Evolutionary conservation across 1,284 basidiomycete species (phyloP).

Genomic region (Boletus smithii): DNA sequence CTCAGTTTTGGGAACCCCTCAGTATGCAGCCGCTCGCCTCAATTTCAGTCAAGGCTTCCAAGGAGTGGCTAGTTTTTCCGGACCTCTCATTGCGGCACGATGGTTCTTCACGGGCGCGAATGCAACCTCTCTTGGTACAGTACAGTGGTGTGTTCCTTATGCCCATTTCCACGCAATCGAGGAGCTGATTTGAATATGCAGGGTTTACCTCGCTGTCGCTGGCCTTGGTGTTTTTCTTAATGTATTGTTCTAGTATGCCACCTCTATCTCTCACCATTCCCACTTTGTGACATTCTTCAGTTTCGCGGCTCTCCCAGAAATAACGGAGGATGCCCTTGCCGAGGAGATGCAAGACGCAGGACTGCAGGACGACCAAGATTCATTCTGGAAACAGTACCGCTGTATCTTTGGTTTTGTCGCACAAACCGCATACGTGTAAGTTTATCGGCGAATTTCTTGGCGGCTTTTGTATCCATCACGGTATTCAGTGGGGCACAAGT

Average conservation of each 20-base stretch:
- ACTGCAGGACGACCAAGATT: constrained; percentile 44
- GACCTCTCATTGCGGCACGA: constrained; percentile 73
- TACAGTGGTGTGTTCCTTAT: constrained; percentile 56
- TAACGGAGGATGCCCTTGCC: constrained; percentile 62
- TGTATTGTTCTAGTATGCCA: constrained; percentile 59
- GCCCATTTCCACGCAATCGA: background rate
- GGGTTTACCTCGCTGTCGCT: constrained; percentile 78
- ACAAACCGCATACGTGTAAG: constrained; percentile 67
- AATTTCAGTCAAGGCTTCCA: constrained; percentile 84
- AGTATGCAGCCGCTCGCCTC: constrained; percentile 73
- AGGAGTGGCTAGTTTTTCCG: constrained; percentile 74
- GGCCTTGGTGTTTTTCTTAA: constrained; percentile 63
- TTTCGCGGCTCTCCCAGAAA: constrained; percentile 73
- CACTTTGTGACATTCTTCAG: constrained; percentile 30
- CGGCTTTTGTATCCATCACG: background rate
- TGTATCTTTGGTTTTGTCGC: constrained; percentile 72
- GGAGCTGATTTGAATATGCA: constrained; percentile 22
- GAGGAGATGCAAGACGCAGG: constrained; percentile 48
- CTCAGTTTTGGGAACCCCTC: constrained; percentile 61
- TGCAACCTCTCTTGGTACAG: constrained; percentile 58
- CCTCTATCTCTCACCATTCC: background rate
- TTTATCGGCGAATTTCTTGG: background rate
- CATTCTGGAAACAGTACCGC: constrained; percentile 71
- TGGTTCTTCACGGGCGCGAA: constrained; percentile 73
- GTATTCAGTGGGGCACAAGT: constrained; percentile 64